Evolutionary conservation across 352 stramenopile genomes (phyloP), one percentile per base, ranked within the genome.

Genomic region (Phytophthora ramorum): DNA sequence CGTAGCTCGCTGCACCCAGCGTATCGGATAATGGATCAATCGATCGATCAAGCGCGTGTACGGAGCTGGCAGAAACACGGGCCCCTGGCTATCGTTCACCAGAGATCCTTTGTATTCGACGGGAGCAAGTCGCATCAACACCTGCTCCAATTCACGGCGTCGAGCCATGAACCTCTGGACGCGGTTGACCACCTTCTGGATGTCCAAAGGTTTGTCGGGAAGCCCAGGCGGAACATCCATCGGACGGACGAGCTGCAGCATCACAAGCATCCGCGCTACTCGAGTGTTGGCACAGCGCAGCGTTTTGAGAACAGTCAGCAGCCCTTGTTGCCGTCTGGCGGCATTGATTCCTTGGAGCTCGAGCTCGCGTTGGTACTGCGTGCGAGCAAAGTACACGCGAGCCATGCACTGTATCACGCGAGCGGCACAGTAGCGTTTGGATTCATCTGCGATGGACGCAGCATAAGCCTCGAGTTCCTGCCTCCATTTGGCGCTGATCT

Each of bases 401-500:
- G 58, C 73, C 7, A 87, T 85, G 49, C 85, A 95, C 49, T 95
- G 87, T 28, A 94, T 92, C 20, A 90, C 62, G 1, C 83, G 75
- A 7, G 83, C 83, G 2, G 87, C 87, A 20, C 85, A 85, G 46
- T 75, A 90, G 4, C 82, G 73, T 43, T 89, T 91, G 10, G 83
- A 87, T 10, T 95, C 85, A 2, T 85, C 58, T 2, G 74, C 73
- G 28, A 93, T 92, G 1, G 72, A 79, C 1, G 79, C 67, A 2
- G 85, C 83, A 43, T 93, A 95, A 14, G 73, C 77, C 48, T 81
- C 71, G 6, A 95, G 75, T 44, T 88, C 58, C 2, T 58, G 43
- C 35, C 86, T 71, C 87, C 87, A 95, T 22, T 66, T 56, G 1
- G 38, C 26, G 34, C 70, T 89, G 40, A 91, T 79, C 19, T 77